phyloP scores from a whole-genome alignment of 2,329 filamentous ascomycete species.

The Aquanectria penicillioides region DNA sequence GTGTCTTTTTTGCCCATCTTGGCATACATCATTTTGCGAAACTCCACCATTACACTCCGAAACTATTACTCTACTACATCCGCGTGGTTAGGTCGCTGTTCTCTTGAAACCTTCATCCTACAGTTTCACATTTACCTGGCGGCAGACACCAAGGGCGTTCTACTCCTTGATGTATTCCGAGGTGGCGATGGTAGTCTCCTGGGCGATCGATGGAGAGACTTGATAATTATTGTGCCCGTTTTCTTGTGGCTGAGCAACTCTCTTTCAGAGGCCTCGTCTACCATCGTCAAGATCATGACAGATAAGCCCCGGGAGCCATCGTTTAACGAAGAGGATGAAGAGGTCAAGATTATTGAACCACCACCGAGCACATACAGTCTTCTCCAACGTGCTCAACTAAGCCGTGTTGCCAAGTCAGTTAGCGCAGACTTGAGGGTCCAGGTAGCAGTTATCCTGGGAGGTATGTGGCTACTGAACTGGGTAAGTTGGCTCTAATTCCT shows the following conservation, averaged over 20 bases:
- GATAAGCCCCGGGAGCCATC: slow-evolving; percentile 18
- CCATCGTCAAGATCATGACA: slow-evolving; percentile 39
- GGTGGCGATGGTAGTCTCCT: slow-evolving; percentile 37
- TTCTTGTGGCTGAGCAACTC: slow-evolving; percentile 44
- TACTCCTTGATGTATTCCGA: slow-evolving; percentile 46
- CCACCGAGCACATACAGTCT: slow-evolving; percentile 19
- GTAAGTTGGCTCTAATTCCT: slow-evolving; percentile 17
- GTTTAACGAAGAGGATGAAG: slow-evolving; percentile 26
- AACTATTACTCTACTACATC: slow-evolving; percentile 50
- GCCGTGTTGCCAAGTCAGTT: background rate
- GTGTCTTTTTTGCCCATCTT: slow-evolving; percentile 65
- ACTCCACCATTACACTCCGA: slow-evolving; percentile 41
- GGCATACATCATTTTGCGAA: slow-evolving; percentile 62
- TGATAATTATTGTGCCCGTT: slow-evolving; percentile 39
- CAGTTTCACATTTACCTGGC: slow-evolving; percentile 72
- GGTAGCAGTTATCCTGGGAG: slow-evolving; percentile 25
- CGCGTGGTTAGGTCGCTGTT: slow-evolving; percentile 64
- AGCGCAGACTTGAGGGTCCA: slow-evolving; percentile 24
- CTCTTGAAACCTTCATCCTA: slow-evolving; percentile 68
- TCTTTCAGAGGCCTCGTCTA: slow-evolving; percentile 37
- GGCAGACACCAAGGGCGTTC: slow-evolving; percentile 63
- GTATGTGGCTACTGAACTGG: slow-evolving; percentile 41
- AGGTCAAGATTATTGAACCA: slow-evolving; percentile 38
- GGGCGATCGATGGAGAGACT: slow-evolving; percentile 39
- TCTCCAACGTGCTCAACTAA: slow-evolving; percentile 8